A percentile compares a stretch with the other conserved stretches of the same genome.
Conservation (phyloP, 257 asterid genomes). For the Parsonsia alboflavescens region DNA sequence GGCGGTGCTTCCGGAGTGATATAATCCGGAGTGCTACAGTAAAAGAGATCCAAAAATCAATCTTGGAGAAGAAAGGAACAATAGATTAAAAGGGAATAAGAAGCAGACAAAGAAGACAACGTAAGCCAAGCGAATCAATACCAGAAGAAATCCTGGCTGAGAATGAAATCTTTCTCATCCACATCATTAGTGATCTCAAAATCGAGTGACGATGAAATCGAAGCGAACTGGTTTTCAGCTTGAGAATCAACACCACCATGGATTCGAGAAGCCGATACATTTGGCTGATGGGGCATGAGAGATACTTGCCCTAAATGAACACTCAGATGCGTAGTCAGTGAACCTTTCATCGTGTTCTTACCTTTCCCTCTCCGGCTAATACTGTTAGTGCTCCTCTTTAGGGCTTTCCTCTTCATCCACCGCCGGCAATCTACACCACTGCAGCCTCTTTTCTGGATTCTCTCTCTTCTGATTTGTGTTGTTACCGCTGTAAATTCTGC, state of each 20-base stretch:
- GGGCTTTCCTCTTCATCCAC: slow-evolving; percentile 20
- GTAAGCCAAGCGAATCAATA: slow-evolving; percentile 11
- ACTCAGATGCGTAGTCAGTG: slow-evolving; percentile 48
- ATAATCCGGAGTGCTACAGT: slow-evolving; percentile 80
- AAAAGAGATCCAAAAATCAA: slow-evolving; percentile 6
- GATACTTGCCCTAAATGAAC: slow-evolving; percentile 50
- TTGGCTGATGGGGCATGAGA: slow-evolving; percentile 33
- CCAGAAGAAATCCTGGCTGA: slow-evolving; percentile 98
- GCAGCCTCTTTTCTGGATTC: background rate
- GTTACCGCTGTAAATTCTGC: background rate
- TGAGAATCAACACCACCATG: slow-evolving; percentile 47
- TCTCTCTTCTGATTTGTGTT: background rate
- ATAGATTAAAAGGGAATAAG: background rate
- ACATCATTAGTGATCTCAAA: slow-evolving; percentile 23
- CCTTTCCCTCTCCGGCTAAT: slow-evolving; percentile 1
- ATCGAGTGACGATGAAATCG: slow-evolving; percentile 22
- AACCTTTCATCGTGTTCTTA: slow-evolving; percentile 48
- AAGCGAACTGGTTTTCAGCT: slow-evolving; percentile 15
- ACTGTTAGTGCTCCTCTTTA: background rate
- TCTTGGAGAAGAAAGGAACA: background rate
- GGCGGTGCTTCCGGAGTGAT: slow-evolving; percentile 79
- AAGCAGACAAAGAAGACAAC: background rate
- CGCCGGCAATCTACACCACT: background rate
- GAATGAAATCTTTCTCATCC: slow-evolving; percentile 67
- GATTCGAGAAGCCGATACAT: slow-evolving; percentile 34